Conservation (phyloP, 2,329 filamentous ascomycete genomes). For the Talaromyces amestolkiae region DNA sequence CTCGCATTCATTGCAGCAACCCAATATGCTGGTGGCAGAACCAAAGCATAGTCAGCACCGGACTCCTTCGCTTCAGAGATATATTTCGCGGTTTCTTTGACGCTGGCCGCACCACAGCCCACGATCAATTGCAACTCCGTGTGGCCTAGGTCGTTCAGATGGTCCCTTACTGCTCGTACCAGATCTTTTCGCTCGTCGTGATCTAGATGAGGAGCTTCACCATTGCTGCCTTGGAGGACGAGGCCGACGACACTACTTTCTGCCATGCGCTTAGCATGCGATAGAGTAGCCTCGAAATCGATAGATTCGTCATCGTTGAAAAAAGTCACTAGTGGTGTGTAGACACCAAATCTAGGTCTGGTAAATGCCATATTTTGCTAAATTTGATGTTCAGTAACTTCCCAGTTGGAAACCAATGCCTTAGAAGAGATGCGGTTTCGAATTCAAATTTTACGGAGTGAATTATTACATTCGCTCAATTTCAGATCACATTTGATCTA, state of each 20-base stretch:
- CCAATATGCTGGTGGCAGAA: conserved; percentile 59
- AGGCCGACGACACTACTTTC: conserved; percentile 43
- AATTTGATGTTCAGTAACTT: background rate
- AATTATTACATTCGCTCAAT: background rate
- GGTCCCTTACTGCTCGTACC: conserved; percentile 47
- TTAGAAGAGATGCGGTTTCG: background rate
- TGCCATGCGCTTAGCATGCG: conserved; percentile 47
- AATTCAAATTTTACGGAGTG: too few relatives aligned
- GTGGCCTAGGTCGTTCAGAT: conserved; percentile 27
- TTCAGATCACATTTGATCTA: background rate
- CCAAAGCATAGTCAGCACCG: conserved; percentile 54
- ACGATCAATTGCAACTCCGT: conserved; percentile 55
- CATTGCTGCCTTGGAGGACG: conserved; percentile 50
- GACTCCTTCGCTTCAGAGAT: conserved; percentile 36
- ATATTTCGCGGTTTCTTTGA: conserved; percentile 62
- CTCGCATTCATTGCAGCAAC: conserved; percentile 27
- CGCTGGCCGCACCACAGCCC: conserved; percentile 68
- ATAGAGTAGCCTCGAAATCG: conserved; percentile 40
- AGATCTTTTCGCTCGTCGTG: conserved; percentile 50
- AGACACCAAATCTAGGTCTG: conserved; percentile 34
- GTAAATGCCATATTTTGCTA: background rate
- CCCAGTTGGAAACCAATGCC: background rate
- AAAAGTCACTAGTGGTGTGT: conserved; percentile 48
- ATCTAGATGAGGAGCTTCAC: conserved; percentile 50
- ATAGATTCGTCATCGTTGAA: conserved; percentile 46